phyloP scores from a whole-genome alignment of 495 filamentous ascomycete species.

The Aspergillus wentii region DNA sequence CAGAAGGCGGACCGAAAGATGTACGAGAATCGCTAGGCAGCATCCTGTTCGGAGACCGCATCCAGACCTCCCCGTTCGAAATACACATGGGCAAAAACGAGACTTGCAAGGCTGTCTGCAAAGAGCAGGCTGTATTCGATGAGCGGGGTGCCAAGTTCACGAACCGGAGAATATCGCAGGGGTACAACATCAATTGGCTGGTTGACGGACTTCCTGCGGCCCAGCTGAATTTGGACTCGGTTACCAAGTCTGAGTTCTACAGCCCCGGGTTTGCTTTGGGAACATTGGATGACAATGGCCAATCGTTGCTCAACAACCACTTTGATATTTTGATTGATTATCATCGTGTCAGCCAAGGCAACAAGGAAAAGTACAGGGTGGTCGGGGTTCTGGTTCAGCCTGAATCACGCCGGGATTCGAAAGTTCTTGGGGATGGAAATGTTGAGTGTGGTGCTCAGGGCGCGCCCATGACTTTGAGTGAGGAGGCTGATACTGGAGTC shows the following conservation, averaged over 20 bases:
- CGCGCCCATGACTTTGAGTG: constrained; percentile 53
- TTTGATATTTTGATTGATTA: constrained; percentile 93
- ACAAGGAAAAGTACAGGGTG: constrained; percentile 67
- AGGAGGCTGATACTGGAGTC: constrained; percentile 64
- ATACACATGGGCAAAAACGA: constrained; percentile 80
- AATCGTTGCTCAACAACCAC: constrained; percentile 78
- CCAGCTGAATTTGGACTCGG: constrained; percentile 66
- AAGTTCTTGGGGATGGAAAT: constrained; percentile 45
- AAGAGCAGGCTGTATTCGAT: constrained; percentile 58
- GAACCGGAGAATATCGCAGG: constrained; percentile 72
- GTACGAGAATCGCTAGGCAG: constrained; percentile 88
- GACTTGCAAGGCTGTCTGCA: constrained; percentile 76
- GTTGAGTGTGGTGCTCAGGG: constrained; percentile 55
- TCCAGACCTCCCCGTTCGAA: constrained; percentile 86
- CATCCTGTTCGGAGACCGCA: constrained; percentile 94
- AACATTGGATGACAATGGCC: constrained; percentile 47
- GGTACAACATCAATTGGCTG: constrained; percentile 90
- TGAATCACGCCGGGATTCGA: constrained; percentile 59
- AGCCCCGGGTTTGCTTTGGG: constrained; percentile 86
- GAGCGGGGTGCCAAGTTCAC: constrained; percentile 68
- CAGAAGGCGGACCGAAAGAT: constrained; percentile 65
- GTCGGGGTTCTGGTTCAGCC: constrained; percentile 89
- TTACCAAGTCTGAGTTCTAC: constrained; percentile 71
- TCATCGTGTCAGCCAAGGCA: constrained; percentile 59
- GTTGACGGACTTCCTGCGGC: constrained; percentile 91